phyloP scores from a whole-genome alignment of 23 red algal species.

The Gracilariopsis chorda region DNA sequence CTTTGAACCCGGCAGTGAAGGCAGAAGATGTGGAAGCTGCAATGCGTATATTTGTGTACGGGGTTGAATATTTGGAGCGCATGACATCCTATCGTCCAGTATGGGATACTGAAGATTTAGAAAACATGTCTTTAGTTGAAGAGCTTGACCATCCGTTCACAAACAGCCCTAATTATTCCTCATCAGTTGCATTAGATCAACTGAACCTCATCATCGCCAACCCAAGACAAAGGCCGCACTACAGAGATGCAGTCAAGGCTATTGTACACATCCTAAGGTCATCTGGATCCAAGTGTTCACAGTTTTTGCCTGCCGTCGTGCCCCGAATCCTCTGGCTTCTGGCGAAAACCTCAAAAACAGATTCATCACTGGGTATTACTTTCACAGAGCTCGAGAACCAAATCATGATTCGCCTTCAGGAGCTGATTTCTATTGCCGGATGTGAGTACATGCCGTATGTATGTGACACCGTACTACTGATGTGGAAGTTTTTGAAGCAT shows the following conservation, averaged over 20 bases:
- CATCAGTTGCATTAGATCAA: constrained; percentile 86
- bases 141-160: constrained; percentile 94
- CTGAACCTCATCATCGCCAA: constrained; percentile 83
- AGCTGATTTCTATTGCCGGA: constrained; percentile 71
- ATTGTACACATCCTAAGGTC: constrained; percentile 82
- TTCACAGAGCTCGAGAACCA: constrained; percentile 66
- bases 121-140: constrained; percentile 65
- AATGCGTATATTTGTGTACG: constrained; percentile 24
- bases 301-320: constrained; percentile 84
- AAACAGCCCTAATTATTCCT: constrained; percentile 89
- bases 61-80: neutral
- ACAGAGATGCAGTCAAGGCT: constrained; percentile 78
- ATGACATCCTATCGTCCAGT: constrained; percentile 5
- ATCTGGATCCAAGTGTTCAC: constrained; percentile 64
- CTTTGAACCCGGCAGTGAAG: neutral
- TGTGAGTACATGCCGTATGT: constrained; percentile 74
- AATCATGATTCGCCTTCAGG: constrained; percentile 69
- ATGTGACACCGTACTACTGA: constrained; percentile 66
- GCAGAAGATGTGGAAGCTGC: neutral
- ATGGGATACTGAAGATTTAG: constrained; percentile 49
- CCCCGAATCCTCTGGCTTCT: constrained; percentile 93
- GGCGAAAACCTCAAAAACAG: constrained; percentile 4
- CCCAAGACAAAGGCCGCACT: constrained; percentile 47
- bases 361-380: constrained; percentile 1
- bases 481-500: constrained; percentile 71